Evolutionary conservation across 164 flowering plant genomes (phyloP), one percentile per base, ranked within the genome.

Genomic region (Chloranthus sessilifolius): DNA sequence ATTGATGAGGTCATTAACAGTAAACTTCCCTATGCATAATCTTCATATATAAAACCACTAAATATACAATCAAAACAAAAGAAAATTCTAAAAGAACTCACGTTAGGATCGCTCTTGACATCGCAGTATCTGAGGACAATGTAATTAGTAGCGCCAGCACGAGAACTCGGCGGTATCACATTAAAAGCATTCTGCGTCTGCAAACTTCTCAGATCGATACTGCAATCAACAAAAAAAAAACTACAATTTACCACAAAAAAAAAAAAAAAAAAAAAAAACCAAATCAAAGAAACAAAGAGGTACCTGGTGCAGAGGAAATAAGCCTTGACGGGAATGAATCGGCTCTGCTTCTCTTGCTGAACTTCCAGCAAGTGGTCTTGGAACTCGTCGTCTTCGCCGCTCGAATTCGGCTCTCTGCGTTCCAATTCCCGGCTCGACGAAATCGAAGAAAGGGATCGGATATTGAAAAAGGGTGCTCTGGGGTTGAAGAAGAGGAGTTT

Each of bases 261-360:
- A 36, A 9, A 2, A 9, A 17, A 12, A 10, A 41, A 26, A 34
- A 15, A 39, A 45, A 27, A 22, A 11, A 36, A 7, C 3, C 12
- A 37, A 1, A 25, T 5, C 14, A 3, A 16, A 22, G 34, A 27
- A 11, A 27, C 4, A 39, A 28, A 54, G 38, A 23, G 4, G 14
- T 4, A 89, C 95, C 97, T 86, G 15, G 97, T 89, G 36, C 88
- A 86, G 67, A 82, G 80, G 56, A 89, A 84, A 52, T 59, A 87
- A 15, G 95, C 90, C 56, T 82, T 69, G 53, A 89, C 95, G n/a
- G 90, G 83, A 59, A 89, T 75, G 39, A 53, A 17, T 21, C 38
- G 47, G 35, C 27, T 41, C 38, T 53, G 56, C 25, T 53, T 41
- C 27, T 41, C 56, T 29, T 38, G 20, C 27, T 29, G 45, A 8